phyloP scores from a whole-genome alignment of 441 rosid species.

The Gossypium davidsonii region DNA sequence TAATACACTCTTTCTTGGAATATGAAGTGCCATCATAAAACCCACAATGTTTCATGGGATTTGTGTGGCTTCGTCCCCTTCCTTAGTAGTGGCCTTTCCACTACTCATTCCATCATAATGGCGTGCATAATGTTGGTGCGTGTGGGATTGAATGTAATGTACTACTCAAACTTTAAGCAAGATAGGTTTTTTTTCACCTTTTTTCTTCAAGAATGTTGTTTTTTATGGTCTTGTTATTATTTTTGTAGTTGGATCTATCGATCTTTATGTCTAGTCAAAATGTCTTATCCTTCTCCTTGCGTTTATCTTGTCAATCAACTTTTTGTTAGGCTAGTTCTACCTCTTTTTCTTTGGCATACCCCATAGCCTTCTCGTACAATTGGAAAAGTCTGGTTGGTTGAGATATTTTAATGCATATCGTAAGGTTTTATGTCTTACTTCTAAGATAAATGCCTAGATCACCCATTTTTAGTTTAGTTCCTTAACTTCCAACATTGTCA shows the following conservation, averaged over 20 bases:
- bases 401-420: background rate
- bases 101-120: background rate
- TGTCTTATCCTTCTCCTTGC: background rate
- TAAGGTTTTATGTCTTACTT: too few relatives aligned
- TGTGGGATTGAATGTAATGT: background rate
- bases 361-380: background rate
- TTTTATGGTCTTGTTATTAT: background rate
- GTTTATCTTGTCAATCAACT: background rate
- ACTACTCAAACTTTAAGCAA: background rate
- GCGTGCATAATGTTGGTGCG: background rate
- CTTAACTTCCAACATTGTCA: background rate
- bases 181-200: background rate
- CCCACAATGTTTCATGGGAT: background rate
- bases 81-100: background rate
- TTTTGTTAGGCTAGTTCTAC: background rate
- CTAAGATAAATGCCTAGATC: background rate
- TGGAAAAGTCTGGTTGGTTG: background rate
- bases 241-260: background rate
- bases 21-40: background rate
- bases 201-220: background rate
- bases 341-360: background rate
- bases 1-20: background rate
- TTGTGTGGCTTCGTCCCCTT: background rate
- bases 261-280: background rate
- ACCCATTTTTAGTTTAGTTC: background rate